phyloP scores from a whole-genome alignment of 768 basidiomycete species.

The Suillus spraguei region DNA sequence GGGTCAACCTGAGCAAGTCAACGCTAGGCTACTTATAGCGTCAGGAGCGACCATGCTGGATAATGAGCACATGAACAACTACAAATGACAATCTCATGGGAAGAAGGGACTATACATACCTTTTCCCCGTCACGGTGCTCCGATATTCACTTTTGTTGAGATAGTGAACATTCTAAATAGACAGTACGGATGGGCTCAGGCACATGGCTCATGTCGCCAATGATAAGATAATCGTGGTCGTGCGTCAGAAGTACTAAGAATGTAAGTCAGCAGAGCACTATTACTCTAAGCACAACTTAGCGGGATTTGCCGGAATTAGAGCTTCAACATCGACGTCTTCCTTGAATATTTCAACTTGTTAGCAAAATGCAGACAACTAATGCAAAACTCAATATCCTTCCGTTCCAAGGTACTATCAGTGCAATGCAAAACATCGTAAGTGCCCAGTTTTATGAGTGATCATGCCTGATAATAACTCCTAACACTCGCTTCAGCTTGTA shows the following conservation, averaged over 20 bases:
- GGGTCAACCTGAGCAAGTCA: no score
- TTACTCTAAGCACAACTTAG: no score
- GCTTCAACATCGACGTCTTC: no score
- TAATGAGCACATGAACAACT: neutral
- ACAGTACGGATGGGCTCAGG: neutral
- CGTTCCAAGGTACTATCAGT: neutral
- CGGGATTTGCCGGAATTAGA: no score
- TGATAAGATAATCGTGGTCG: no score
- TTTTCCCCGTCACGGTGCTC: constrained; percentile 5
- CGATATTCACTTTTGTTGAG: neutral
- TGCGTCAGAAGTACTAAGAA: no score
- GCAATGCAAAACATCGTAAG: neutral
- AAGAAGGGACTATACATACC: constrained; percentile 1
- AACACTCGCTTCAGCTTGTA: neutral
- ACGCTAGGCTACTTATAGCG: neutral
- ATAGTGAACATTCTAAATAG: neutral
- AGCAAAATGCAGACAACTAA: neutral
- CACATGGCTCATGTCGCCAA: no score
- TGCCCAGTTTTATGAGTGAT: neutral
- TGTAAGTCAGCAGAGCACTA: no score
- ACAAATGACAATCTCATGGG: neutral
- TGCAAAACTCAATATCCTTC: neutral
- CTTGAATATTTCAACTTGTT: no score
- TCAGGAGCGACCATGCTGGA: neutral
- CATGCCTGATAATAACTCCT: neutral